A percentile compares a stretch with the other conserved stretches of the same genome.
These are phyloP conservation scores for Sclerotinia nivalis DNA, from an alignment of 2,329 filamentous ascomycete genomes.

Conservation along the genomic window DNA sequence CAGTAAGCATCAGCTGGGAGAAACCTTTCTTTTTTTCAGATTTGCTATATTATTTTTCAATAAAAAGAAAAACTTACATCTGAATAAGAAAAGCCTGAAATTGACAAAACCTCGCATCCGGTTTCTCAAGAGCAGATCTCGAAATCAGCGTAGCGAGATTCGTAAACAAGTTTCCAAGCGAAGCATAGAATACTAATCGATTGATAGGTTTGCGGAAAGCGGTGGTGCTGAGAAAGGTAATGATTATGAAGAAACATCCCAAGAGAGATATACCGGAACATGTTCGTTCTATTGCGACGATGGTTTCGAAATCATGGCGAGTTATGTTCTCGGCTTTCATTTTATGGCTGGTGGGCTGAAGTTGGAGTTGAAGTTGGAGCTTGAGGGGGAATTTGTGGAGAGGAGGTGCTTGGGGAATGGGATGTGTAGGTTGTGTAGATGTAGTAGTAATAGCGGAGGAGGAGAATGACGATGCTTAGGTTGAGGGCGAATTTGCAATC, in stretches of 20 bases:
- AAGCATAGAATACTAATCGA: conserved; percentile 58
- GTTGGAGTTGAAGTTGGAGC: not conserved
- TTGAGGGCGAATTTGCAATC: not conserved
- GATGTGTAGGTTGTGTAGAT: not conserved
- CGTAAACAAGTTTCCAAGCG: conserved; percentile 56
- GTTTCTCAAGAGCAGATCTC: conserved; percentile 29
- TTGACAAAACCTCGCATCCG: conserved; percentile 51
- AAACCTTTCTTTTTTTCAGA: conserved; percentile 55
- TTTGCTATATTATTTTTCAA: conserved; percentile 13
- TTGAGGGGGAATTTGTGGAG: too few species aligned
- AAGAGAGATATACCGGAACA: conserved; percentile 54
- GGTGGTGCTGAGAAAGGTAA: conserved; percentile 50
- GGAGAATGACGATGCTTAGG: not conserved
- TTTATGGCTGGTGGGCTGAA: not conserved
- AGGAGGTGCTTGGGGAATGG: too few species aligned
- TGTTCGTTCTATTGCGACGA: conserved; percentile 27
- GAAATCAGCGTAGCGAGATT: conserved; percentile 56
- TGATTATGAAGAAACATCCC: conserved; percentile 54
- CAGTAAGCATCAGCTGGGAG: conserved; percentile 74
- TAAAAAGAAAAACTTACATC: conserved; percentile 56
- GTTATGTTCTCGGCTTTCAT: conserved; percentile 11
- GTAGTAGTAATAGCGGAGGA: not conserved
- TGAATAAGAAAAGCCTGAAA: conserved; percentile 80
- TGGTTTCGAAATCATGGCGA: not conserved
- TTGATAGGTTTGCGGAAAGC: conserved; percentile 60